A percentile compares a stretch with the other conserved stretches of the same genome.
Conservation (phyloP, 2,329 filamentous ascomycete species). For the Ambrosiella cleistominuta region DNA sequence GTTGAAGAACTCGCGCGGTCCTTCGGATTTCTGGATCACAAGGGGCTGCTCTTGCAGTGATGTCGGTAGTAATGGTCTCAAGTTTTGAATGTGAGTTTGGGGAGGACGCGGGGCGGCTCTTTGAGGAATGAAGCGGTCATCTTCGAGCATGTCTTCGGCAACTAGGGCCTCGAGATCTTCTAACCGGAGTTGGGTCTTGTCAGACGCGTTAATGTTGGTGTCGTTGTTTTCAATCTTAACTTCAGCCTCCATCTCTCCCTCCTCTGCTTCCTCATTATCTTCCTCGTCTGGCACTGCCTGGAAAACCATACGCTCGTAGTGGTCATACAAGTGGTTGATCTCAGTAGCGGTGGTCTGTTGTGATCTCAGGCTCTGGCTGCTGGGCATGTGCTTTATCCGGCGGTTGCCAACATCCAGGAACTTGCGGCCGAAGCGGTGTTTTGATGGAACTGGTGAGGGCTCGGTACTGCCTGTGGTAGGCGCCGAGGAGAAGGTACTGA, state of each 20-base stretch:
- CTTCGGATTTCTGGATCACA: background rate
- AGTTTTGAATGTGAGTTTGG: background rate
- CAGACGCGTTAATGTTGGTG: slow-evolving; percentile 1
- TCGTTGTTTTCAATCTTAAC: too few relatives aligned
- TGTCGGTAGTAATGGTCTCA: slow-evolving; percentile 6
- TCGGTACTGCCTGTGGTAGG: slow-evolving; percentile 13
- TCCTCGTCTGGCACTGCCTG: slow-evolving; percentile 20
- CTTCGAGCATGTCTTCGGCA: slow-evolving; percentile 5
- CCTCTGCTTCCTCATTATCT: slow-evolving; percentile 17
- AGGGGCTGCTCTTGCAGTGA: slow-evolving; percentile 14
- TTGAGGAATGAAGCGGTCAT: slow-evolving; percentile 5
- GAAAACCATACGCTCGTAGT: slow-evolving; percentile 40
- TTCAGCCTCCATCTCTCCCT: slow-evolving; percentile 1
- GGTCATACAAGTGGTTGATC: slow-evolving; percentile 35
- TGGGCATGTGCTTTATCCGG: slow-evolving; percentile 3
- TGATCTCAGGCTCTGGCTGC: slow-evolving; percentile 7
- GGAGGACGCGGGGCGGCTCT: slow-evolving; percentile 1
- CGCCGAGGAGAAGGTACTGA: slow-evolving; percentile 21
- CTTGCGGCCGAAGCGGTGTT: slow-evolving; percentile 10
- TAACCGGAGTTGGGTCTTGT: slow-evolving; percentile 13
- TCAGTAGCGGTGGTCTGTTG: slow-evolving; percentile 20
- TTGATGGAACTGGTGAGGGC: slow-evolving; percentile 5
- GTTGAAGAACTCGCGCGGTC: slow-evolving; percentile 7
- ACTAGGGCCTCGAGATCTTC: slow-evolving; percentile 3
- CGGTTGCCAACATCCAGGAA: slow-evolving; percentile 8